Evolutionary conservation across 371 early-diverging fungal genomes (phyloP).

Genomic region (Mortierella sp.): DNA sequence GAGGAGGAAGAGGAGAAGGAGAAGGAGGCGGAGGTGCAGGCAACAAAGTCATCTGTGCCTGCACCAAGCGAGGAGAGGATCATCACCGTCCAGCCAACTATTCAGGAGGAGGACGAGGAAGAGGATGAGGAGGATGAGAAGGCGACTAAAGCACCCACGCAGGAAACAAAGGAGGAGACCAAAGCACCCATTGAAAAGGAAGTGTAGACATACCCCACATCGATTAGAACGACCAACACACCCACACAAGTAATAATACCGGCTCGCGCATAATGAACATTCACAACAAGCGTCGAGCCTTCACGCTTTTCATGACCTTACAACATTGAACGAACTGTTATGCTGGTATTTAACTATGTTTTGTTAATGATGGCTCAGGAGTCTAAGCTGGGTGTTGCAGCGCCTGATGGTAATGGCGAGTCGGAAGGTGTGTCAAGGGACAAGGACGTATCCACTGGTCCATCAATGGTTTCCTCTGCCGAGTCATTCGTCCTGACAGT

Average conservation of each 20-base stretch:
- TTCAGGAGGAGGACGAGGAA: conserved; percentile 3
- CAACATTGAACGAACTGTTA: not conserved
- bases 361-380: not conserved
- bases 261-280: not conserved
- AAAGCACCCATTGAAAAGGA: conserved; percentile 4
- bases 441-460: not conserved
- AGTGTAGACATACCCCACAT: too few species aligned
- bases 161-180: not conserved
- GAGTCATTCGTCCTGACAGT: conserved; percentile 27
- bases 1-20: conserved; percentile 12
- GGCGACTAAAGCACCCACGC: not conserved
- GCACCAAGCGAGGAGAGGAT: not conserved
- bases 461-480: not conserved
- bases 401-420: not conserved
- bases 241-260: not conserved
- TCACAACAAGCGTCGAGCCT: not conserved
- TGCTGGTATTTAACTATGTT: not conserved
- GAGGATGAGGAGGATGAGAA: conserved; percentile 4
- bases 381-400: not conserved
- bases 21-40: conserved; percentile 9
- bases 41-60: not conserved
- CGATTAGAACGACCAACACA: too few species aligned
- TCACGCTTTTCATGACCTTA: not conserved
- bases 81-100: conserved; percentile 4
- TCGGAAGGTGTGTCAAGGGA: conserved; percentile 14